Evolutionary conservation across 345 rosid genomes (phyloP), one percentile per base, ranked within the genome.

Genomic region (Salix caprea): DNA sequence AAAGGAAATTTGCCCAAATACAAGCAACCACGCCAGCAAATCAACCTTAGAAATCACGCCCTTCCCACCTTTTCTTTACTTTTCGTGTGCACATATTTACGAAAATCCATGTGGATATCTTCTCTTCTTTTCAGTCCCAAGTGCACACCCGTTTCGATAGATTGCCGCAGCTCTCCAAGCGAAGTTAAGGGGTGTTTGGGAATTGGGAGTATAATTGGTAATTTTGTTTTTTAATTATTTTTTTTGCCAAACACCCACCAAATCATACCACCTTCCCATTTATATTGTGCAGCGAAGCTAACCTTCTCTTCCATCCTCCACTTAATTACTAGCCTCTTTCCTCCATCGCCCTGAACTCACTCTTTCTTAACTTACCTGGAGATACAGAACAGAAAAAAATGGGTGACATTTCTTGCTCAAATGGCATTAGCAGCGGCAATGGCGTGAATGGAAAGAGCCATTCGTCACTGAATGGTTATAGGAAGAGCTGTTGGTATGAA

Each of bases 401-500:
- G 92, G 89, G 88, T 42, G 92, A 87, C 37, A 85, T 89, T 69
- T 84, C 87, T 54, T 79, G 86, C 78, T 79, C 86, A 28, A 69
- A 83, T 80, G 89, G 70, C 24, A 75, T 72, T 54, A 62, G 15
- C 77, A 81, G 80, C 74, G 85, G 82, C 19, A 82, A 79, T 81
- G 89, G 84, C 61, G 80, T 76, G 7, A 76, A 82, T 50, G 85
- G 78, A 7, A 88, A 84, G 30, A 76, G 14, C 67, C 84, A 76
- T 56, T 69, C 92, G 3, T 73, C 77, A 1, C 81, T 21, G 23
- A 80, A 60, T 46, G 93, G 91, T 9, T 88, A 86, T n/a, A 81
- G 91, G 67, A 89, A 89, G 83, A 85, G 93, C 78, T 88, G 93
- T 76, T 90, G 93, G 93, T 90, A 90, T 62, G 93, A 90, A 71